Base-by-base conservation (phyloP, 805 yeast genomes). In the Saccharomycopsis sp. region DNA sequence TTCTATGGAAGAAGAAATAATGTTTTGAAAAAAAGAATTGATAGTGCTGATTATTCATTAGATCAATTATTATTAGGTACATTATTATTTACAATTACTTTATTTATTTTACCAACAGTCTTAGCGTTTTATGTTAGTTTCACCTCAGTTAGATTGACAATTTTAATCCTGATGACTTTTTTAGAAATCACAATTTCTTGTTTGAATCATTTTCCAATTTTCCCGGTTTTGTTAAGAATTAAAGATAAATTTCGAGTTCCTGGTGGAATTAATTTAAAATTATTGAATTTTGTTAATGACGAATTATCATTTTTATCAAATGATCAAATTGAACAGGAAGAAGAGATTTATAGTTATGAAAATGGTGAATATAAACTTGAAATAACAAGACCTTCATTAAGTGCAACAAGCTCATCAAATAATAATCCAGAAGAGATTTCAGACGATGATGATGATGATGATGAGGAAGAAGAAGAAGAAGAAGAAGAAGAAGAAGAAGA, bases 31-130 rank as follows among this genome's bases (percentile, higher is more conserved):
- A 69, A 83, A 41, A 76, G 98, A 64, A 76, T 87, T 25, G 99
- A 92, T 57, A 75, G 78, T 20, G 76, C 87, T 47, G 74, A 80
- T 55, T 89, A 83, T 56, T 89, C 83, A 45, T 63, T 89, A 19
- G 96, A 88, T 55, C 95, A 88, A 53, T 65, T 89, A 41, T 62
- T 94, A 36, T 61, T 89, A 54, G 98, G 98, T 0, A 92, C 96
- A 2, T 67, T 92, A 42, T 59, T 89, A 14, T 92, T 92, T 59
- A 85, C 89, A 36, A 74, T 88, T 13, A 62, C 84, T 39, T 60
- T 81, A 0, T 83, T 87, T 50, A 62, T 94, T 26, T 58, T 87
- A 37, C 98, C 98, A 1, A 92, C 99, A 0, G 80, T 86, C 2
- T 56, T 79, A 49, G 92, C 92, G 12, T 92, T 88, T 55, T 92